phyloP scores from a whole-genome alignment of 2,329 filamentous ascomycete genomes.

The Rhinocladiella similis region DNA sequence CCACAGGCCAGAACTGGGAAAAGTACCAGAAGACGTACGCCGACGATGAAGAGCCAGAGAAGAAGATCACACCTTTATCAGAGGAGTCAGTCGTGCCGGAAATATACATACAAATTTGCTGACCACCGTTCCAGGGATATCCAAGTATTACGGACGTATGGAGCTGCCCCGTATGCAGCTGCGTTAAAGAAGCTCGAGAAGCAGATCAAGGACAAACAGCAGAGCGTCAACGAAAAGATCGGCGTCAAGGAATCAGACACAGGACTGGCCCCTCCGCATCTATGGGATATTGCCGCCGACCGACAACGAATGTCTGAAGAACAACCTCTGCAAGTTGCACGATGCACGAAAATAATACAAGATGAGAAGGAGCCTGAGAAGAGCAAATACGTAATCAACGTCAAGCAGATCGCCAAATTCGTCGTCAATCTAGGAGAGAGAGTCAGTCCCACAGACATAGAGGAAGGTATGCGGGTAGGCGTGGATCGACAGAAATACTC shows the following conservation, averaged over 20 bases:
- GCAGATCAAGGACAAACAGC: slow-evolving; percentile 98
- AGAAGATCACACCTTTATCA: slow-evolving; percentile 96
- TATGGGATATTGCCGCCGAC: slow-evolving; percentile 98
- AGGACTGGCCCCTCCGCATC: slow-evolving; percentile 93
- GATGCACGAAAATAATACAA: slow-evolving; percentile 98
- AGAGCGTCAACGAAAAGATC: slow-evolving; percentile 98
- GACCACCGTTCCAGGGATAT: slow-evolving; percentile 74
- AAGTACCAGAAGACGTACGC: slow-evolving; percentile 97
- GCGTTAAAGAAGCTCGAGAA: slow-evolving; percentile 97
- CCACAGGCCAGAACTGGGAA: slow-evolving; percentile 93
- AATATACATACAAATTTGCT: slow-evolving; percentile 30
- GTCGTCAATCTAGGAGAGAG: slow-evolving; percentile 96
- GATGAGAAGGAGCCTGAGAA: slow-evolving; percentile 95
- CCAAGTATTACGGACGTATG: slow-evolving; percentile 98
- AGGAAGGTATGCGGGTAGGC: slow-evolving; percentile 97
- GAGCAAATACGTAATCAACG: slow-evolving; percentile 99
- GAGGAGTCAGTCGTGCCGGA: slow-evolving; percentile 72
- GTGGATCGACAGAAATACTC: slow-evolving; percentile 99
- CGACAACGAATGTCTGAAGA: slow-evolving; percentile 98
- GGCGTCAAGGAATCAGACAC: slow-evolving; percentile 90
- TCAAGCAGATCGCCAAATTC: slow-evolving; percentile 99
- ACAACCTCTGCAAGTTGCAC: slow-evolving; percentile 93
- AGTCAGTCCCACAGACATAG: slow-evolving; percentile 97
- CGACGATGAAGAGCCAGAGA: slow-evolving; percentile 96
- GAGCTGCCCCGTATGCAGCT: slow-evolving; percentile 90